phyloP scores from a whole-genome alignment of 805 yeast species.

The Metschnikowia borealis region DNA sequence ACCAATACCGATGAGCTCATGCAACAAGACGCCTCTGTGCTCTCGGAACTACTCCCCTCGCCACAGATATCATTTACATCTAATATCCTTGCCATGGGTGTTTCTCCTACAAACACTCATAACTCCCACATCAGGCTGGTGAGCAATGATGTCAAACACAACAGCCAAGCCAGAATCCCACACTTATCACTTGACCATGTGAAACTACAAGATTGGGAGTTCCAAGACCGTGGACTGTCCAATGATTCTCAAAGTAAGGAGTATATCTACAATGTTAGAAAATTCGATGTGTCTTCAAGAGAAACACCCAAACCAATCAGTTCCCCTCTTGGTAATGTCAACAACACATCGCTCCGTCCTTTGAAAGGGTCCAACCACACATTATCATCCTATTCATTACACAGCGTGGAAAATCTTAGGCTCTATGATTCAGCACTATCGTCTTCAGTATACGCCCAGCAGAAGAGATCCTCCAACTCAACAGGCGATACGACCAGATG shows the following conservation, averaged over 20 bases:
- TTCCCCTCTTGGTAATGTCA: conserved; percentile 12
- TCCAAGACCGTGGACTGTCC: background rate
- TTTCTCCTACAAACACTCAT: background rate
- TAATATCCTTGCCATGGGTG: background rate
- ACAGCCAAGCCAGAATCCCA: background rate
- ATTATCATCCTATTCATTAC: conserved; percentile 17
- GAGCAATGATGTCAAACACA: background rate
- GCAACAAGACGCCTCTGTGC: conserved; percentile 28
- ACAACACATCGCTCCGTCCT: conserved; percentile 28
- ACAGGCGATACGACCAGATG: background rate
- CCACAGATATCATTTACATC: conserved; percentile 27
- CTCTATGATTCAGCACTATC: background rate
- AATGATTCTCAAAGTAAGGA: background rate
- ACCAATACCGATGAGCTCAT: conserved; percentile 28
- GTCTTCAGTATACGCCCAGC: background rate
- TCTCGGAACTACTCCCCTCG: conserved; percentile 35
- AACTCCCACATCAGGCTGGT: background rate
- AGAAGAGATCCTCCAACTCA: background rate
- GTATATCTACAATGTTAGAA: conserved; percentile 22
- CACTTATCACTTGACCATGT: background rate
- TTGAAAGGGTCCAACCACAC: conserved; percentile 31
- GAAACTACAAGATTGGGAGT: background rate
- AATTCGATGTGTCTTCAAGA: conserved; percentile 17
- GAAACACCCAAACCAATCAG: conserved; percentile 10
- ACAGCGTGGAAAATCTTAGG: background rate